phyloP scores from a whole-genome alignment of 768 basidiomycete species.

The Auriscalpium orientale region DNA sequence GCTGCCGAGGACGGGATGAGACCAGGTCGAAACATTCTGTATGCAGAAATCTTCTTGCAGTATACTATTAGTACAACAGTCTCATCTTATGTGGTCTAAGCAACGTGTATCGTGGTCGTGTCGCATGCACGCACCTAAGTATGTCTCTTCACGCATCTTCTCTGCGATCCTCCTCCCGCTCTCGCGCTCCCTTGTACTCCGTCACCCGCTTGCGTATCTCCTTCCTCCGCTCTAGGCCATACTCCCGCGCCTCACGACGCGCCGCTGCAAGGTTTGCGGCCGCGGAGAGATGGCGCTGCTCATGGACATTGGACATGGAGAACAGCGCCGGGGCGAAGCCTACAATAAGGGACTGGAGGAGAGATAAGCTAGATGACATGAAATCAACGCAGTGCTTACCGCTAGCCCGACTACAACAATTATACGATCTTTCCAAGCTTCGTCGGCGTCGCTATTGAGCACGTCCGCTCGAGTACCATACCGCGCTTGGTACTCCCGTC shows the following conservation, averaged over 20 bases:
- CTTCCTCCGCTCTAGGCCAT: slow-evolving; percentile 45
- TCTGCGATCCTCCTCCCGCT: too few species aligned
- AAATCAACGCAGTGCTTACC: slow-evolving; percentile 25
- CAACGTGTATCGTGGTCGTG: too few species aligned
- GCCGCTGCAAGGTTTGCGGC: slow-evolving; percentile 53
- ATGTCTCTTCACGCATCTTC: too few species aligned
- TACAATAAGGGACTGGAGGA: slow-evolving; percentile 32
- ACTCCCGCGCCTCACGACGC: slow-evolving; percentile 45
- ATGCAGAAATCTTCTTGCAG: too few species aligned
- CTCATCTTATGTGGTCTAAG: too few species aligned
- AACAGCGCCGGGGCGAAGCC: slow-evolving; percentile 39
- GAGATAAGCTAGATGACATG: background rate
- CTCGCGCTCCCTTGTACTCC: slow-evolving; percentile 15
- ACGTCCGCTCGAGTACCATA: slow-evolving; percentile 14
- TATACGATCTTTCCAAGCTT: slow-evolving; percentile 44
- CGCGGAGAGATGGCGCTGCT: slow-evolving; percentile 43
- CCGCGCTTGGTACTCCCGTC: slow-evolving; percentile 5
- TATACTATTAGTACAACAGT: too few species aligned
- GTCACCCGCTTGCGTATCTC: slow-evolving; percentile 43
- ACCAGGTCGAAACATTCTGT: too few species aligned
- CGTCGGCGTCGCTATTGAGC: slow-evolving; percentile 29
- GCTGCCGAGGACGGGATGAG: slow-evolving; percentile 6
- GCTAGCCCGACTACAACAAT: slow-evolving; percentile 41
- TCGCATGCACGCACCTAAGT: too few species aligned
- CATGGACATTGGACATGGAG: slow-evolving; percentile 26